phyloP scores from a whole-genome alignment of 345 rosid species.

The Excoecaria cochinchinensis region DNA sequence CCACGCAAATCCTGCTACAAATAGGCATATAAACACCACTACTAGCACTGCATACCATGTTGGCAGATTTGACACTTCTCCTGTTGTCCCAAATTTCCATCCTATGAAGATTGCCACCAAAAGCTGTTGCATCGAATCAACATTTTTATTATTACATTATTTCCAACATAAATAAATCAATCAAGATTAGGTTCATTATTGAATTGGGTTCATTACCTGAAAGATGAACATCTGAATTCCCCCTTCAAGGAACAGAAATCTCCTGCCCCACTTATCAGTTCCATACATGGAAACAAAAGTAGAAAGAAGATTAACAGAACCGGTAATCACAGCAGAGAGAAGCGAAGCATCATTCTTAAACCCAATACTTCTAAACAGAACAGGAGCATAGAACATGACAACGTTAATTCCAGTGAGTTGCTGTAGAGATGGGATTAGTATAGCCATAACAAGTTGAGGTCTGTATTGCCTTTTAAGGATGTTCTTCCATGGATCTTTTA shows the following conservation, averaged over 20 bases:
- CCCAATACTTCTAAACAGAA: slow-evolving; percentile 10
- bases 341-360: slow-evolving; percentile 11
- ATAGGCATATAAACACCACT: slow-evolving; percentile 39
- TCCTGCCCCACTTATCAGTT: slow-evolving; percentile 13
- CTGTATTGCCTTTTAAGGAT: slow-evolving; percentile 4
- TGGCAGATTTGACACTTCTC: neutral
- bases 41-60: slow-evolving; percentile 23
- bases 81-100: slow-evolving; percentile 11
- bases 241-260: slow-evolving; percentile 10
- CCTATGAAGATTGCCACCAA: slow-evolving; percentile 8
- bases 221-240: slow-evolving; percentile 14
- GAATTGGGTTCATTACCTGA: neutral
- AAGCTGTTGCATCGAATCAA: too few species aligned
- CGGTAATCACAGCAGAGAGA: slow-evolving; percentile 14
- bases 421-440: slow-evolving; percentile 13
- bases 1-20: slow-evolving; percentile 56
- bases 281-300: slow-evolving; percentile 9
- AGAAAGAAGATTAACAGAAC: slow-evolving; percentile 1
- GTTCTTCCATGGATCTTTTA: slow-evolving; percentile 1
- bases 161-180: too few species aligned
- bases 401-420: slow-evolving; percentile 14
- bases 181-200: too few species aligned
- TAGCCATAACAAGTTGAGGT: slow-evolving; percentile 18
- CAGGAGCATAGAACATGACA: slow-evolving; percentile 23
- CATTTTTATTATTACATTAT: too few species aligned